Evolutionary conservation across 495 filamentous ascomycete species (phyloP).

Genomic region (Penicillium cinerascens): DNA sequence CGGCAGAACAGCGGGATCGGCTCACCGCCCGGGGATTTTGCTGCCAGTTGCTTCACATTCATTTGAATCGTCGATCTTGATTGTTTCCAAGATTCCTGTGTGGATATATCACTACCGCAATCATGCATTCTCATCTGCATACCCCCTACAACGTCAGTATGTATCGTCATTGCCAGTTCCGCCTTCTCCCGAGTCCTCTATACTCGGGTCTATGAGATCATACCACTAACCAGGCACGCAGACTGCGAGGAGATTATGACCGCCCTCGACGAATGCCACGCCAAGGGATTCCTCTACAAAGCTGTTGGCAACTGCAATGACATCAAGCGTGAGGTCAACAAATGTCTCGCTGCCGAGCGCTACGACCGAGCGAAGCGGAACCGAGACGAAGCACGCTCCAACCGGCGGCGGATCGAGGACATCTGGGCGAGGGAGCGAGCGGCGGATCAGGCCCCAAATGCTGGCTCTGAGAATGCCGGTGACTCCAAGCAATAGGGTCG

Average conservation of each 20-base stretch:
- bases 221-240: conserved; percentile 32
- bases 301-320: conserved; percentile 85
- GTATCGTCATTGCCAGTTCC: conserved; percentile 14
- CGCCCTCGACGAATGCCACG: conserved; percentile 93
- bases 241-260: conserved; percentile 92
- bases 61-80: background rate
- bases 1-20: conserved; percentile 31
- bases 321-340: conserved; percentile 73
- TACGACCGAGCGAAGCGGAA: conserved; percentile 72
- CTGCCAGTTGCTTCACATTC: conserved; percentile 1
- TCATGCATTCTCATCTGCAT: conserved; percentile 95
- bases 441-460: conserved; percentile 14
- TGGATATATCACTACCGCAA: conserved; percentile 1
- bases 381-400: conserved; percentile 64
- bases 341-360: conserved; percentile 77
- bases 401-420: conserved; percentile 63
- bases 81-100: background rate
- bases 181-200: background rate
- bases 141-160: conserved; percentile 84
- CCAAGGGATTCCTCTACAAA: conserved; percentile 84
- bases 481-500: conserved; percentile 17
- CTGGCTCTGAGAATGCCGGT: conserved; percentile 1
- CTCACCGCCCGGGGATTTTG: conserved; percentile 32
- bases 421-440: conserved; percentile 67
- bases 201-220: background rate